These are phyloP conservation scores for Turnera subulata DNA, from an alignment of 345 rosid species.

Conservation along the genomic window DNA sequence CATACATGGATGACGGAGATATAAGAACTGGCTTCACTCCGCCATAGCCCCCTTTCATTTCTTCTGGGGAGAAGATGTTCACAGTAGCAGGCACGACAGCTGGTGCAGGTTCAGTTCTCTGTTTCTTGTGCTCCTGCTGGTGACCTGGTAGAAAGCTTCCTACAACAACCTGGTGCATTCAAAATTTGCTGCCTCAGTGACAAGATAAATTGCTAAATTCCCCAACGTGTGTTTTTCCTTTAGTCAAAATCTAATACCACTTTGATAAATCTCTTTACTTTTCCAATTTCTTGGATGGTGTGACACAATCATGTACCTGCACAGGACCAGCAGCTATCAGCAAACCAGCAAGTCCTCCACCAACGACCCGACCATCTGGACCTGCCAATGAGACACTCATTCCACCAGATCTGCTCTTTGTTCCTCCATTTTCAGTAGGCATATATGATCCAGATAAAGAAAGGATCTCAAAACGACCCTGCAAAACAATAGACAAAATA, in stretches of 20 bases:
- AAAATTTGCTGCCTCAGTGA: not conserved
- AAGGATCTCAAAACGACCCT: constrained; percentile 98
- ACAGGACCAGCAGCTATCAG: constrained; percentile 93
- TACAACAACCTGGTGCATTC: constrained; percentile 53
- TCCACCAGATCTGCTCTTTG: constrained; percentile 89
- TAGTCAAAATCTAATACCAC: not conserved
- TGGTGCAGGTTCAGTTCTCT: constrained; percentile 34
- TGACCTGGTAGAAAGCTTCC: constrained; percentile 77
- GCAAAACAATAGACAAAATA: not conserved
- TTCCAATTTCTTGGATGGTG: not conserved
- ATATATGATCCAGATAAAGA: constrained; percentile 85
- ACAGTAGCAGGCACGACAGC: constrained; percentile 24
- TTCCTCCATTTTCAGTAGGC: constrained; percentile 66
- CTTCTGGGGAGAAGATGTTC: constrained; percentile 31
- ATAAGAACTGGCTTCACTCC: constrained; percentile 41
- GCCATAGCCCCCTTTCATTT: constrained; percentile 33
- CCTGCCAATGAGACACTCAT: constrained; percentile 94
- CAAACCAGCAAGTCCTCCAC: constrained; percentile 89
- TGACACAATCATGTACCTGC: constrained; percentile 44
- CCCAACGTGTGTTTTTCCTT: not conserved
- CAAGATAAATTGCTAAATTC: too few relatives aligned
- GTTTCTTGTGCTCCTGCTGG: constrained; percentile 70
- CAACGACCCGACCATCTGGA: constrained; percentile 88
- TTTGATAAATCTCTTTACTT: not conserved
- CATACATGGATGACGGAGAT: constrained; percentile 11